Evolutionary conservation across 164 flowering plant species (phyloP).

Genomic region (Vitis vinifera): ASM3070453v1 NC_081813.1:415001-415500

Average conservation of each 20-base stretch:
- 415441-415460: too few species aligned
- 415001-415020: background rate
- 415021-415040: background rate
- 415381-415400: background rate
- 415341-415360: background rate
- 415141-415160: too few species aligned
- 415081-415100: background rate
- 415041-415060: background rate
- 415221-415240: background rate
- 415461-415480: too few species aligned
- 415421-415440: too few species aligned
- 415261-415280: background rate
- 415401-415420: too few species aligned
- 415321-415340: background rate
- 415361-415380: background rate
- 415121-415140: too few species aligned
- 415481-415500: too few species aligned
- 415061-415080: background rate
- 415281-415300: background rate
- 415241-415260: background rate
- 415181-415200: background rate
- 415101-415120: too few species aligned
- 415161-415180: too few species aligned
- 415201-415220: conserved; percentile 1
- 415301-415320: background rate